Evolutionary conservation across 768 basidiomycete species (phyloP).

Genomic region (Gymnopilus dilepis): DNA sequence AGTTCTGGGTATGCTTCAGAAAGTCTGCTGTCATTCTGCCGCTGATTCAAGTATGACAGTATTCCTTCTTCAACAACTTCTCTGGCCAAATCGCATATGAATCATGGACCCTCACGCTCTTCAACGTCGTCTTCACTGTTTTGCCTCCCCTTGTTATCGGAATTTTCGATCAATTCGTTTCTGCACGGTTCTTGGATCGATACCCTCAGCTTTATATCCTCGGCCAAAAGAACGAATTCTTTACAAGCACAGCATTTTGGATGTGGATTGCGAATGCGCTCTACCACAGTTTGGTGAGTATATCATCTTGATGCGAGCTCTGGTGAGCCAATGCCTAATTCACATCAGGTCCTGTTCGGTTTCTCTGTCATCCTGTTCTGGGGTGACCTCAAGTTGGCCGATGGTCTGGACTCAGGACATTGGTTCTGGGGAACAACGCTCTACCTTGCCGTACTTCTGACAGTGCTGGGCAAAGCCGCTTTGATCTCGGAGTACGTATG

Average conservation of each 20-base stretch:
- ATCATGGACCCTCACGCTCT: slow-evolving; percentile 97
- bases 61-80: slow-evolving; percentile 99
- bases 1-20: slow-evolving; percentile 81
- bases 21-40: background rate
- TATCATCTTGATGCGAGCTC: slow-evolving; percentile 1
- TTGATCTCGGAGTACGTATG: slow-evolving; percentile 90
- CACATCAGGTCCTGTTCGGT: slow-evolving; percentile 81
- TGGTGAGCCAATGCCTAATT: slow-evolving; percentile 1
- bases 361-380: slow-evolving; percentile 92
- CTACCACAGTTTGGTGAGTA: slow-evolving; percentile 84
- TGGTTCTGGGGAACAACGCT: slow-evolving; percentile 99
- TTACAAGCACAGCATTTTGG: slow-evolving; percentile 91
- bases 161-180: slow-evolving; percentile 98
- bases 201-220: slow-evolving; percentile 97
- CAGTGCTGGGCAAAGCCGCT: slow-evolving; percentile 96
- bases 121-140: slow-evolving; percentile 96
- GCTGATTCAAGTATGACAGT: slow-evolving; percentile 53
- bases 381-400: slow-evolving; percentile 84
- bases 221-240: slow-evolving; percentile 94
- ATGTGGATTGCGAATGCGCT: slow-evolving; percentile 88
- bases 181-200: slow-evolving; percentile 92
- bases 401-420: slow-evolving; percentile 88
- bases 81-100: slow-evolving; percentile 99
- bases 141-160: slow-evolving; percentile 97
- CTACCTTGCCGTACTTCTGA: slow-evolving; percentile 92